Evolutionary conservation across 805 yeast genomes (phyloP).

Genomic region (Candida oleophila): DNA sequence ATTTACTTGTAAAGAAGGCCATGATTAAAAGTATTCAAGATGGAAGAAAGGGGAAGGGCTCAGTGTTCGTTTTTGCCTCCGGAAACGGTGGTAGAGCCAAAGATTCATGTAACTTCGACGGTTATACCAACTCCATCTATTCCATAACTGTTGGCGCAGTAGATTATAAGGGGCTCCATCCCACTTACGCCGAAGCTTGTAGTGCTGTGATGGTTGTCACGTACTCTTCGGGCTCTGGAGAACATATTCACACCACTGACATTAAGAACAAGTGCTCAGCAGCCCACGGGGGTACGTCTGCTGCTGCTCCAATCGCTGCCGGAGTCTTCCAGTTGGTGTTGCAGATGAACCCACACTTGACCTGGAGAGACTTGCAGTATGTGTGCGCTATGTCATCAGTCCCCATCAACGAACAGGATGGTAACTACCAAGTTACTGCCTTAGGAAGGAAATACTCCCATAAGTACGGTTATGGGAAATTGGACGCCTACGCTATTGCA

Average conservation of each 20-base stretch:
- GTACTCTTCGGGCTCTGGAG: slow-evolving; percentile 87
- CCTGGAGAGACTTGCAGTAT: slow-evolving; percentile 96
- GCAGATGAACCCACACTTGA: slow-evolving; percentile 78
- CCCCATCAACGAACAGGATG: slow-evolving; percentile 66
- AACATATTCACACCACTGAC: slow-evolving; percentile 86
- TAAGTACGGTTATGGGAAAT: slow-evolving; percentile 86
- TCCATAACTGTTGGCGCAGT: slow-evolving; percentile 94
- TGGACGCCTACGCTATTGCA: slow-evolving; percentile 79
- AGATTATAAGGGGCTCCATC: slow-evolving; percentile 83
- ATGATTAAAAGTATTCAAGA: slow-evolving; percentile 79
- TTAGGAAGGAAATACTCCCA: slow-evolving; percentile 74
- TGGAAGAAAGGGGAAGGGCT: slow-evolving; percentile 80
- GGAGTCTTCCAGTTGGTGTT: slow-evolving; percentile 87
- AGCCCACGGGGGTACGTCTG: slow-evolving; percentile 94
- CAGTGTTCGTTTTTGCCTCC: slow-evolving; percentile 90
- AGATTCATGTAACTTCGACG: slow-evolving; percentile 95
- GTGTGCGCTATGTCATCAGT: slow-evolving; percentile 70
- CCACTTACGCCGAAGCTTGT: slow-evolving; percentile 88
- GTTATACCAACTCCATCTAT: slow-evolving; percentile 92
- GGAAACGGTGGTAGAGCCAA: slow-evolving; percentile 87
- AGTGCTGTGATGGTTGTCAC: slow-evolving; percentile 94
- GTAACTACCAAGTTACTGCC: slow-evolving; percentile 71
- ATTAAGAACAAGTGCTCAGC: slow-evolving; percentile 66
- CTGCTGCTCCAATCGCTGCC: slow-evolving; percentile 98
- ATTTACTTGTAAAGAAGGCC: slow-evolving; percentile 73